Evolutionary conservation across 495 filamentous ascomycete species (phyloP), one percentile per base, ranked within the genome.

Genomic region (Aspergillus campestris): DNA sequence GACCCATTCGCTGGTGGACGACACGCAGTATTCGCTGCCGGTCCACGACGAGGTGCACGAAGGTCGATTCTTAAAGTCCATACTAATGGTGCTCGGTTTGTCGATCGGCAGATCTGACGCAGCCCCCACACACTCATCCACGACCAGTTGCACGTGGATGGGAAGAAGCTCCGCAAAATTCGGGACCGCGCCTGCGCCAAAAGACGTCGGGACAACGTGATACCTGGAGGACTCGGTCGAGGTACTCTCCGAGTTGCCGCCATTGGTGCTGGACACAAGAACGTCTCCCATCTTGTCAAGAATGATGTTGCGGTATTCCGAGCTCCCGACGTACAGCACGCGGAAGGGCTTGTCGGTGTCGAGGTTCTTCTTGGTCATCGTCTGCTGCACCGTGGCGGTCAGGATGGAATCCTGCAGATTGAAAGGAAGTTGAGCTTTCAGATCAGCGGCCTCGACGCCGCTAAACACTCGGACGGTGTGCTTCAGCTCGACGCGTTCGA

Each of bases 251-350:
- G 62, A 66, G 14, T 24, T 24, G 18, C 57, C 58, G 49, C 57
- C 53, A 41, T 59, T 59, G 30, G 72, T 71, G 49, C 72, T 70
- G 12, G 75, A 71, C 13, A 77, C 73, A 38, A 80, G 53, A 37
- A 85, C 82, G 49, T 78, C 78, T 12, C 78, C 83, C 38, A 89
- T 71, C 62, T 89, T 89, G 56, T 83, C 77, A n/a, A 87, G 71
- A 47, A 89, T 85, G 30, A 79, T 75, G 44, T 82, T 75, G 45
- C 82, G 79, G 18, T 74, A 78, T 6, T 73, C 74, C 0, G 78
- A 55, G 40, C 75, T 75, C 11, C 85, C 85, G 24, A 85, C 64
- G 45, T 87, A 89, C 4, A 89, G 66, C 18, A 89, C 71, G 28
- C 82, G 74, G 40, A 86, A 81, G 5, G 84, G 81, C 49, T 81